Conservation (phyloP, 1,284 basidiomycete species). For the Tilletia indica region DNA sequence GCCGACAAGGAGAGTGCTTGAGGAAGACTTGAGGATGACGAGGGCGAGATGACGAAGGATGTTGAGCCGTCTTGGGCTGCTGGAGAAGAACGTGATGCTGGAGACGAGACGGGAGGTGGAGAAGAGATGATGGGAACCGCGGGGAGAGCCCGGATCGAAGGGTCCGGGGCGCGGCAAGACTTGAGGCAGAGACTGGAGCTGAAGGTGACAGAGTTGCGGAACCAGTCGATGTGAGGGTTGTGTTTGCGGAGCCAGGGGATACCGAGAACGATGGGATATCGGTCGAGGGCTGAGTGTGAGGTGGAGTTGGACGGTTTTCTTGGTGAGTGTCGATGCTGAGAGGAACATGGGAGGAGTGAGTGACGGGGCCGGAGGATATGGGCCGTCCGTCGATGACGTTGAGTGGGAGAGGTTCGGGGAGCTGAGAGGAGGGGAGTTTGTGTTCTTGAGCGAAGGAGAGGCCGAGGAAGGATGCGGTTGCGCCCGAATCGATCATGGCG, state of each 20-base stretch:
- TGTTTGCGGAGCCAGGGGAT: background rate
- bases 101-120: too few species aligned
- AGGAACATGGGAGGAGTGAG: background rate
- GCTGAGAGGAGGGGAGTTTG: background rate
- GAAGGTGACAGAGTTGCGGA: background rate
- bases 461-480: background rate
- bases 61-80: too few species aligned
- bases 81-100: too few species aligned
- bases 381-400: constrained; percentile 4
- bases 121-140: too few species aligned
- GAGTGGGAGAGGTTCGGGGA: background rate
- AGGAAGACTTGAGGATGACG: too few species aligned
- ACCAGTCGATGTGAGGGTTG: constrained; percentile 6
- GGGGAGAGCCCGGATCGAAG: too few species aligned
- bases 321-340: background rate
- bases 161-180: too few species aligned
- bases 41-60: too few species aligned
- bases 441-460: background rate
- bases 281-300: background rate
- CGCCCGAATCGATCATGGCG: background rate
- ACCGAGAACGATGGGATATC: background rate
- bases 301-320: background rate
- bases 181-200: too few species aligned
- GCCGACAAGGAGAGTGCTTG: too few species aligned
- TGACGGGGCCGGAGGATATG: background rate